Base-by-base conservation (phyloP, 2,329 filamentous ascomycete species). In the Macroventuria anomochaeta region DNA sequence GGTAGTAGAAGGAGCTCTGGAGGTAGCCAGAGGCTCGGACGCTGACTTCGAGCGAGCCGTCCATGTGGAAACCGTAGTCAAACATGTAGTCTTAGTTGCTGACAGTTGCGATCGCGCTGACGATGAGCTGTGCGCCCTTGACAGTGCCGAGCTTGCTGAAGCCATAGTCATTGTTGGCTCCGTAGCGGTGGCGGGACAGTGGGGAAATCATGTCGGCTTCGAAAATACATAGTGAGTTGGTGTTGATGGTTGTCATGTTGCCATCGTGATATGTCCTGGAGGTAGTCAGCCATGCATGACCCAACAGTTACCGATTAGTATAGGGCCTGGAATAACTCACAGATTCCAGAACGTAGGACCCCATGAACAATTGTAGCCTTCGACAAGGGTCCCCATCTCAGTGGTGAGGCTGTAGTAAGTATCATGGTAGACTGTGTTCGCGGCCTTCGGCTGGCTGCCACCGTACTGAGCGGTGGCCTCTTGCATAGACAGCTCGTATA, bases 401-500 rank as follows among this genome's bases (percentile, higher is more conserved):
- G 76, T 72, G 0, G 80, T 80, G 31, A 83, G 78, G 13, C 80
- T 79, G 51, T 80, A 81, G 47, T 74, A 80, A 0, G 70, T 73
- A 52, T 83, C 81, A 2, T 82, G 71, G 51, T 81, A 83, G n/a
- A 76, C 67, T 0, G 75, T 78, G 10, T 75, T 75, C 1, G 75
- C 75, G 53, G 78, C 76, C 1, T 76, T 63, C 0, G 78, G 81
- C 43, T 83, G 79, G 36, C 46, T 41, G 2, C 53, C 74, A 6
- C 79, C 80, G 49, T 83, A 83, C 49, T 83, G 81, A 0, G 81
- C 79, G 7, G 82, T 70, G 0, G 82, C 82, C 62, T 85, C 82
- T 65, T 85, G 80, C 3, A 85, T 72, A 1, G 79, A 78, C 1
- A 86, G 72, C 58, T 86, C 82, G 53, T 85, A 85, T 4, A 86